Evolutionary conservation across 139 green algal genomes (phyloP).

Genomic region (Asterochloris sp.): DNA sequence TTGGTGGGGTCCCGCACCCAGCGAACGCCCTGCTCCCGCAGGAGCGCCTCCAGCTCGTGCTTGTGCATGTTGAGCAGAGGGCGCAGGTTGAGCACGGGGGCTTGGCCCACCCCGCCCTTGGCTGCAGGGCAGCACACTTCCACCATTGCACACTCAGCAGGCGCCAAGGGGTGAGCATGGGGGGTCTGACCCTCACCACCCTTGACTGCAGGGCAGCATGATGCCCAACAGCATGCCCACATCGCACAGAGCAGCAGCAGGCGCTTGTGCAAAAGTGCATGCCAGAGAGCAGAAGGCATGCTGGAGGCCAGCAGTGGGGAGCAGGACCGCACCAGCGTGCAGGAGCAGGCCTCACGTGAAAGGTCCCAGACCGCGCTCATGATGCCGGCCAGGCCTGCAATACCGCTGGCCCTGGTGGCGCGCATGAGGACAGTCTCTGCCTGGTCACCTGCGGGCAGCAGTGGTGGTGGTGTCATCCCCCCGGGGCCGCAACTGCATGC

Average conservation of each 20-base stretch:
- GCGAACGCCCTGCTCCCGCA: slow-evolving; percentile 2
- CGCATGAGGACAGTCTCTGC: slow-evolving; percentile 55
- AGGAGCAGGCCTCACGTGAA: no score
- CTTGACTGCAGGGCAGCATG: no score
- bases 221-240: not conserved
- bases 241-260: not conserved
- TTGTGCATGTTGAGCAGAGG: slow-evolving; percentile 2
- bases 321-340: not conserved
- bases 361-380: not conserved
- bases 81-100: not conserved
- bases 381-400: slow-evolving; percentile 51
- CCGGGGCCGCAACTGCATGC: no score
- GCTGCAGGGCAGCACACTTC: no score
- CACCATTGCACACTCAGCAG: no score
- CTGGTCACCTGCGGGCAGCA: slow-evolving; percentile 36
- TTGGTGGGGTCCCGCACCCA: slow-evolving; percentile 22
- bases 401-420: slow-evolving; percentile 39
- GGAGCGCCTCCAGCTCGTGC: not conserved
- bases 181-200: no score
- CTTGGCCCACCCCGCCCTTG: no score
- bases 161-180: no score
- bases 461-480: no score
- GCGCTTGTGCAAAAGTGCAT: not conserved
- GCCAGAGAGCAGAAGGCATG: not conserved
- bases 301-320: not conserved